phyloP scores from a whole-genome alignment of 75 land plant genomes.

The Picea sitchensis region DNA sequence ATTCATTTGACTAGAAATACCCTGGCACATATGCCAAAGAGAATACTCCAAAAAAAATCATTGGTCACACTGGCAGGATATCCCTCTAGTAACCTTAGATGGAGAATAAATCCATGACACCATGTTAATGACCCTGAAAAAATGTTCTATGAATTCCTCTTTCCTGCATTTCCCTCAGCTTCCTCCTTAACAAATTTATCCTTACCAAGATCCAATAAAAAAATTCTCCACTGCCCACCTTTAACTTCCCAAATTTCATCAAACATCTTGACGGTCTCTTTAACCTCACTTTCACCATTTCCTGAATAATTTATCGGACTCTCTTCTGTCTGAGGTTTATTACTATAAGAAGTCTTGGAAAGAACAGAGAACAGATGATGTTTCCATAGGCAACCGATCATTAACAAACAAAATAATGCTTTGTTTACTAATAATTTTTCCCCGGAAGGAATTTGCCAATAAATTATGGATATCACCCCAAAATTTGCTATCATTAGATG shows the following conservation, averaged over 20 bases:
- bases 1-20: constrained; percentile 86
- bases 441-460: background rate
- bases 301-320: background rate
- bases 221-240: constrained; percentile 56
- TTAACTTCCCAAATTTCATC: too few species aligned
- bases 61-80: constrained; percentile 83
- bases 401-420: background rate
- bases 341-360: background rate
- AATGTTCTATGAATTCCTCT: background rate
- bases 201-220: constrained; percentile 33
- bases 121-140: constrained; percentile 2
- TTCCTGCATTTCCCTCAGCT: background rate
- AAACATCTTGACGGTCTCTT: background rate
- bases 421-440: background rate
- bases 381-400: background rate
- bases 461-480: background rate
- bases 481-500: background rate
- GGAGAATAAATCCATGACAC: constrained; percentile 38
- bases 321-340: too few species aligned
- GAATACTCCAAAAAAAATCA: constrained; percentile 93
- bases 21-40: constrained; percentile 86
- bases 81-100: constrained; percentile 76
- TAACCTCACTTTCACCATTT: background rate
- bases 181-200: constrained; percentile 51
- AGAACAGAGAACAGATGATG: background rate